Conservation (phyloP, 1,284 basidiomycete genomes). For the Leccinum cinnamomeum region DNA sequence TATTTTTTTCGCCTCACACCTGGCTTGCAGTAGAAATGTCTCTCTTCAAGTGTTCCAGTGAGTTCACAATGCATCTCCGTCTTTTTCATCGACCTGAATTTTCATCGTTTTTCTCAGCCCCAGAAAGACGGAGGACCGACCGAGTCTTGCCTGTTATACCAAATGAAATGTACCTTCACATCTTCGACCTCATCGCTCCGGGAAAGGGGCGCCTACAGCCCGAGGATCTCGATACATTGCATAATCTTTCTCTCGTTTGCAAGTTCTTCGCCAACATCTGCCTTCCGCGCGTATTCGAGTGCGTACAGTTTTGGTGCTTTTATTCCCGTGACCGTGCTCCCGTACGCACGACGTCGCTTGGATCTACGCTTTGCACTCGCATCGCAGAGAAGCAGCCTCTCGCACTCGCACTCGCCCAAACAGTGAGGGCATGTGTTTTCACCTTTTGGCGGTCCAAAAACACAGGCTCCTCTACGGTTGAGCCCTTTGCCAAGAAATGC, state of each 20-base stretch:
- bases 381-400: not conserved
- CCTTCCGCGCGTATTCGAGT: not conserved
- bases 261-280: not conserved
- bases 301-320: not conserved
- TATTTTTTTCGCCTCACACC: not conserved
- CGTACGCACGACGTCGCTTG: not conserved
- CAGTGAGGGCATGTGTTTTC: not conserved
- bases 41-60: not conserved
- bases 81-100: not conserved
- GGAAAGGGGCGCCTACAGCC: not conserved
- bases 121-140: not conserved
- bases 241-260: not conserved
- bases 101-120: not conserved
- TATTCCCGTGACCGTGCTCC: not conserved
- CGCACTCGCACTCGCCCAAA: not conserved
- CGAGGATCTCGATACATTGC: not conserved
- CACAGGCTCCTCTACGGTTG: not conserved
- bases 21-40: not conserved
- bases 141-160: not conserved
- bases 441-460: rapidly evolving
- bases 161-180: not conserved
- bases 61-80: not conserved
- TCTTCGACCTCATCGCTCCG: not conserved
- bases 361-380: not conserved
- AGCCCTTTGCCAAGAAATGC: not conserved